Percentiles rank a stretch among this genome's conserved stretches.
phyloP scores from a whole-genome alignment of 1,139 yeast genomes.

The Lodderomyces parapsilosis region DNA sequence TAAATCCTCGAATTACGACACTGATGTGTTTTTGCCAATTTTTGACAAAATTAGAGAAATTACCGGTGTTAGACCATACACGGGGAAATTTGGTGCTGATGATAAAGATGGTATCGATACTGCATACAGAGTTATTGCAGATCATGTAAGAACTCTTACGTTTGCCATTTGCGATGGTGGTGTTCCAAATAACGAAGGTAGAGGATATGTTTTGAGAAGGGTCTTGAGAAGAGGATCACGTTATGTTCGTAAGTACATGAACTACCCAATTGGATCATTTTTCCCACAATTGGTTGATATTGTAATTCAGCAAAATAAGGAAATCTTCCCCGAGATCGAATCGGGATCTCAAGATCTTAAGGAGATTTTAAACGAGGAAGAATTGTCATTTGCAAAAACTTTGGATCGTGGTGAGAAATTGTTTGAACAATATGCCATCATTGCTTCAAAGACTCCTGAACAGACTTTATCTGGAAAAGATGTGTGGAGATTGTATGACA shows the following conservation, averaged over 20 bases:
- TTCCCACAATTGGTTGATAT: constrained; percentile 92
- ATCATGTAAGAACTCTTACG: constrained; percentile 94
- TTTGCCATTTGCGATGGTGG: constrained; percentile 98
- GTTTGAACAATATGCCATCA: constrained; percentile 87
- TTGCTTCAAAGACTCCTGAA: constrained; percentile 72
- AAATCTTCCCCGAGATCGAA: constrained; percentile 86
- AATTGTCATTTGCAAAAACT: constrained; percentile 89
- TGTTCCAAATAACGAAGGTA: constrained; percentile 97
- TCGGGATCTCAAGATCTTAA: constrained; percentile 72
- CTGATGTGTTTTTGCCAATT: constrained; percentile 91
- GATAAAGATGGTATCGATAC: constrained; percentile 95
- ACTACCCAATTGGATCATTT: constrained; percentile 91
- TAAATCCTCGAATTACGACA: constrained; percentile 89
- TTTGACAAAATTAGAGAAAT: constrained; percentile 84
- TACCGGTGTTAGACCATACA: constrained; percentile 87
- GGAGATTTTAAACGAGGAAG: constrained; percentile 95
- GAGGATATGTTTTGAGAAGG: constrained; percentile 97
- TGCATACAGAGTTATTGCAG: constrained; percentile 97
- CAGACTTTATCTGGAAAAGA: constrained; percentile 87
- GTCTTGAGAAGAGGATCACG: constrained; percentile 97
- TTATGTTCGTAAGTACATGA: constrained; percentile 93
- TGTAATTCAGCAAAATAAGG: constrained; percentile 82
- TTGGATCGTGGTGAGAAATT: constrained; percentile 97
- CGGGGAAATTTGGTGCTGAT: constrained; percentile 90
- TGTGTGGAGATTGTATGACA: constrained; percentile 97